phyloP scores from a whole-genome alignment of 2,329 filamentous ascomycete genomes.

The Pestalotiopsis sp. region DNA sequence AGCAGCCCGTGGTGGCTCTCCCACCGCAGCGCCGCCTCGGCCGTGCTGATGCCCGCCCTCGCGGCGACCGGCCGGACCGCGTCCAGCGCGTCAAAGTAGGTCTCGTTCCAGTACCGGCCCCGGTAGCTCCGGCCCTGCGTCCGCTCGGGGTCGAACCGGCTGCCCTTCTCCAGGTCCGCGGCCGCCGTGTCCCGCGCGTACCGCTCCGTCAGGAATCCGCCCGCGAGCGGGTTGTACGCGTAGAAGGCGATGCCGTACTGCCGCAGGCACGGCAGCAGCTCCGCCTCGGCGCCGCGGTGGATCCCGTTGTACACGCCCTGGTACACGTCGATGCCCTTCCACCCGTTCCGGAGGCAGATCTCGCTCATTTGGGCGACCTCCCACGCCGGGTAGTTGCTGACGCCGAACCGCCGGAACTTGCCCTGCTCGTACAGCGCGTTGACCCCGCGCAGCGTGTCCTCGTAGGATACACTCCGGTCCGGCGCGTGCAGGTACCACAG shows the following conservation, averaged over 20 bases:
- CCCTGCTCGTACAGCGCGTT: conserved; percentile 39
- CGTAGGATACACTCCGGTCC: conserved; percentile 41
- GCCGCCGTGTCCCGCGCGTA: not conserved
- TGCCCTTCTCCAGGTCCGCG: not conserved
- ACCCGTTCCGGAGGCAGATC: conserved; percentile 42
- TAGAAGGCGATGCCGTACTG: conserved; percentile 43
- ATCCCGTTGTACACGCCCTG: conserved; percentile 50
- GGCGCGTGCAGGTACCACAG: conserved; percentile 45
- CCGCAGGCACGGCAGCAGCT: conserved; percentile 42
- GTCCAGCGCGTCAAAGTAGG: conserved; percentile 13
- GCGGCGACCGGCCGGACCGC: conserved; percentile 3
- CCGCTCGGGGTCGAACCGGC: conserved; percentile 10
- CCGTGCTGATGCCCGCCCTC: conserved; percentile 10
- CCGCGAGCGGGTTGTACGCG: conserved; percentile 35
- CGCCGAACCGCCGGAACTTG: conserved; percentile 43
- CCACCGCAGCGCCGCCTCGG: conserved; percentile 14
- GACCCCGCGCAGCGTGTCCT: conserved; percentile 41
- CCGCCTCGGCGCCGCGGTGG: conserved; percentile 39
- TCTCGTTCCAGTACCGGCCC: conserved; percentile 9
- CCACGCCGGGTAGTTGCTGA: conserved; percentile 44
- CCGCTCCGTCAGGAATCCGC: conserved; percentile 14
- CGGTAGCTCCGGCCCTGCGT: conserved; percentile 6
- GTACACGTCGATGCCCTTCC: conserved; percentile 43
- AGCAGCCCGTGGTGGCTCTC: conserved; percentile 7
- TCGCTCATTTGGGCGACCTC: conserved; percentile 43